Conservation (phyloP, 75 land plant genomes). For the Picea glauca region DNA sequence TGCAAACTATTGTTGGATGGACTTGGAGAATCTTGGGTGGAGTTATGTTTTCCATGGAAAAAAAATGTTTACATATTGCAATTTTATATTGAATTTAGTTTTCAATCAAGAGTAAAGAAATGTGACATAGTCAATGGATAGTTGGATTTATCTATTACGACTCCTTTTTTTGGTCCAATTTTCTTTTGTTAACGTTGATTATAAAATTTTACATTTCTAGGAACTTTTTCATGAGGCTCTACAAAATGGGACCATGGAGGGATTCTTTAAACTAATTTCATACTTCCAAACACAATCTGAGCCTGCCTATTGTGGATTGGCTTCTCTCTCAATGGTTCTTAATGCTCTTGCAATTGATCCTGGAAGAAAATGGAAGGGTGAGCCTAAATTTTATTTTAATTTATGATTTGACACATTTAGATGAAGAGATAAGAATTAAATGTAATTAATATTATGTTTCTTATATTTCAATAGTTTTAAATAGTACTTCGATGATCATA, state of each 20-base stretch:
- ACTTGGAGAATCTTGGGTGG: not conserved
- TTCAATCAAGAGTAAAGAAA: not conserved
- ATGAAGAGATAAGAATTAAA: too few species aligned
- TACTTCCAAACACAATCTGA: slow-evolving; percentile 90
- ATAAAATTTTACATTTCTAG: slow-evolving; percentile 24
- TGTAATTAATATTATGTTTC: too few species aligned
- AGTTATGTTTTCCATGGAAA: not conserved
- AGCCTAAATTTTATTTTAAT: not conserved
- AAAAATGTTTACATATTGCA: not conserved
- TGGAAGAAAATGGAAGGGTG: slow-evolving; percentile 91
- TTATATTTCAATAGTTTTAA: not conserved
- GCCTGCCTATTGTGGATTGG: slow-evolving; percentile 91
- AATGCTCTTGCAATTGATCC: slow-evolving; percentile 94
- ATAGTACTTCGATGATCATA: not conserved
- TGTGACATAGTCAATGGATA: slow-evolving; percentile 1
- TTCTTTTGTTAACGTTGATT: not conserved
- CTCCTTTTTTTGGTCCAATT: too few species aligned
- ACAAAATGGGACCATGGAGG: slow-evolving; percentile 75
- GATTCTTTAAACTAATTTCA: slow-evolving; percentile 73
- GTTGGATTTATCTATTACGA: not conserved
- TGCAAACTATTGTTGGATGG: not conserved
- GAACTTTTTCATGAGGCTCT: slow-evolving; percentile 73
- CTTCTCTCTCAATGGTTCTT: slow-evolving; percentile 74
- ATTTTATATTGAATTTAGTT: not conserved
- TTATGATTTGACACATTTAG: too few species aligned